phyloP scores from a whole-genome alignment of 352 stramenopile genomes.

The Blastocystis sp. region DNA sequence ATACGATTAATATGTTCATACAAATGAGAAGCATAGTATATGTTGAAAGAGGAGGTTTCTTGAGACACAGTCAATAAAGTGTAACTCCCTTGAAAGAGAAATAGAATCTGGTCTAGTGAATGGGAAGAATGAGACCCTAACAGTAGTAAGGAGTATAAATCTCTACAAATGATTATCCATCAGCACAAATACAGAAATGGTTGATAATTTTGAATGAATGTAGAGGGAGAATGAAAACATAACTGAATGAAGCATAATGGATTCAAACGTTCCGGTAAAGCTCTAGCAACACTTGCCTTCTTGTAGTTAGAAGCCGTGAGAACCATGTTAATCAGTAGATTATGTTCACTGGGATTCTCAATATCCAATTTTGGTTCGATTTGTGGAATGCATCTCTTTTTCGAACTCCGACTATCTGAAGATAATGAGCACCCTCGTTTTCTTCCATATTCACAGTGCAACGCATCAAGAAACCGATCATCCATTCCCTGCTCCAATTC shows the following conservation, averaged over 20 bases:
- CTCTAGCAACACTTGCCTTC: neutral
- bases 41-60: neutral
- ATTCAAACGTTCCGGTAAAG: neutral
- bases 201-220: neutral
- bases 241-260: neutral
- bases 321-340: neutral
- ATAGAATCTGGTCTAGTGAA: neutral
- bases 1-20: neutral
- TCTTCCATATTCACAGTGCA: neutral
- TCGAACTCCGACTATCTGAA: neutral
- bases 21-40: neutral
- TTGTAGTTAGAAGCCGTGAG: neutral
- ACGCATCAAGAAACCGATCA: neutral
- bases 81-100: neutral
- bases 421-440: neutral
- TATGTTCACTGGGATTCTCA: neutral
- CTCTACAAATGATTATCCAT: neutral
- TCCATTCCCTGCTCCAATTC: neutral
- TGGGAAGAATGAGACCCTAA: neutral
- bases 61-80: neutral
- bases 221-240: neutral
- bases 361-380: neutral
- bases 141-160: neutral
- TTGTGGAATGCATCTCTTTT: neutral
- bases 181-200: neutral